Evolutionary conservation across 2,329 filamentous ascomycete species (phyloP).

Genomic region (Colletotrichum godetiae): DNA sequence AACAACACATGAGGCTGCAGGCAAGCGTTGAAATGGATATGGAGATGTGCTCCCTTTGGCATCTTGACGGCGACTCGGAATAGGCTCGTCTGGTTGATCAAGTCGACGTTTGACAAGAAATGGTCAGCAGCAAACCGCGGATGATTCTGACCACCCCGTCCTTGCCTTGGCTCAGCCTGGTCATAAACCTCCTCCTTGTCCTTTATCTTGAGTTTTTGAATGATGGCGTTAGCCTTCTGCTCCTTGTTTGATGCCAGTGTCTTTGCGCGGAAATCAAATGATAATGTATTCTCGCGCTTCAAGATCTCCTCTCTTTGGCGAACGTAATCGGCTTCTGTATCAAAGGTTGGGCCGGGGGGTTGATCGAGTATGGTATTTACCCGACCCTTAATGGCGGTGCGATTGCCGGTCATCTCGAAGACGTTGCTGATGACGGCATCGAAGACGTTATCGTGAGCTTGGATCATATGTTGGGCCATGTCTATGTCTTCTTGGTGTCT

Average conservation of each 20-base stretch:
- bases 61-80: slow-evolving; percentile 67
- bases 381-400: neutral
- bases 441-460: slow-evolving; percentile 35
- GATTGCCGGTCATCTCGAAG: slow-evolving; percentile 3
- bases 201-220: slow-evolving; percentile 49
- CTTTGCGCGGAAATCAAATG: slow-evolving; percentile 54
- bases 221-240: slow-evolving; percentile 49
- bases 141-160: slow-evolving; percentile 57
- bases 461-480: slow-evolving; percentile 24
- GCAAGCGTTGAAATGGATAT: slow-evolving; percentile 84
- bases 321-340: slow-evolving; percentile 42
- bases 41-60: slow-evolving; percentile 79
- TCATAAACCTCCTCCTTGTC: slow-evolving; percentile 53
- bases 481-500: slow-evolving; percentile 20
- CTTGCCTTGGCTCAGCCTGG: slow-evolving; percentile 43
- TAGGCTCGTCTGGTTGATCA: slow-evolving; percentile 67
- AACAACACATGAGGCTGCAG: slow-evolving; percentile 71
- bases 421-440: neutral
- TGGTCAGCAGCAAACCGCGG: slow-evolving; percentile 63
- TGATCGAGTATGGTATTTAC: slow-evolving; percentile 9
- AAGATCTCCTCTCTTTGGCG: slow-evolving; percentile 44
- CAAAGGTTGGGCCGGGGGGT: neutral
- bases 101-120: slow-evolving; percentile 65
- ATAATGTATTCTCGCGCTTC: slow-evolving; percentile 47
- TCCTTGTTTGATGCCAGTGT: slow-evolving; percentile 48